phyloP scores from a whole-genome alignment of 1,139 yeast species.

The Kazachstania sp. region DNA sequence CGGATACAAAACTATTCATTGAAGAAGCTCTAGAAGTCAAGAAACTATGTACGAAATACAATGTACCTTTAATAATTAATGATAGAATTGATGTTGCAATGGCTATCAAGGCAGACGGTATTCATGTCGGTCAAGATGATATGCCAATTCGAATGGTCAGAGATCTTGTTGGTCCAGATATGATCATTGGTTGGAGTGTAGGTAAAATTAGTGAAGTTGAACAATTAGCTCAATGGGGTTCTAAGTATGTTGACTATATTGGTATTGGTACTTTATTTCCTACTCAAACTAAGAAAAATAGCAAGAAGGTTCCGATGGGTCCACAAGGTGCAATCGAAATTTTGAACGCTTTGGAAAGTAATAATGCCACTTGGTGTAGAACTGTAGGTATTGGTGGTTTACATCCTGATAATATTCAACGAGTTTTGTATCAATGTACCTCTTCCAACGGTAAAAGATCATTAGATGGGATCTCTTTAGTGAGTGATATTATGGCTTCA shows the following conservation, averaged over 20 bases:
- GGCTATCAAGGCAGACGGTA: constrained; percentile 85
- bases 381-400: constrained; percentile 87
- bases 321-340: constrained; percentile 56
- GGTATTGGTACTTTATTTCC: constrained; percentile 81
- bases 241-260: constrained; percentile 59
- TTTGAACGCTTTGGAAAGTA: constrained; percentile 40
- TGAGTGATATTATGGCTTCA: constrained; percentile 75
- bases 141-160: constrained; percentile 62
- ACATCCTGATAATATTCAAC: constrained; percentile 52
- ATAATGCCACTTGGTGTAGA: constrained; percentile 35
- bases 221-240: constrained; percentile 43
- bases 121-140: constrained; percentile 92
- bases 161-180: constrained; percentile 56
- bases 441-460: constrained; percentile 41
- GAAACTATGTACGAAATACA: constrained; percentile 46
- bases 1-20: constrained; percentile 62
- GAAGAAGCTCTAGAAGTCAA: constrained; percentile 55
- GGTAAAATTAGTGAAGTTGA: constrained; percentile 51
- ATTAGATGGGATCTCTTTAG: constrained; percentile 78
- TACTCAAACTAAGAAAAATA: constrained; percentile 65
- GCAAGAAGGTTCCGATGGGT: constrained; percentile 48
- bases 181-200: constrained; percentile 76
- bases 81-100: constrained; percentile 86
- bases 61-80: constrained; percentile 75
- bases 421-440: constrained; percentile 41